phyloP scores from a whole-genome alignment of 2,329 filamentous ascomycete genomes.

The Malbranchea zuffiana region DNA sequence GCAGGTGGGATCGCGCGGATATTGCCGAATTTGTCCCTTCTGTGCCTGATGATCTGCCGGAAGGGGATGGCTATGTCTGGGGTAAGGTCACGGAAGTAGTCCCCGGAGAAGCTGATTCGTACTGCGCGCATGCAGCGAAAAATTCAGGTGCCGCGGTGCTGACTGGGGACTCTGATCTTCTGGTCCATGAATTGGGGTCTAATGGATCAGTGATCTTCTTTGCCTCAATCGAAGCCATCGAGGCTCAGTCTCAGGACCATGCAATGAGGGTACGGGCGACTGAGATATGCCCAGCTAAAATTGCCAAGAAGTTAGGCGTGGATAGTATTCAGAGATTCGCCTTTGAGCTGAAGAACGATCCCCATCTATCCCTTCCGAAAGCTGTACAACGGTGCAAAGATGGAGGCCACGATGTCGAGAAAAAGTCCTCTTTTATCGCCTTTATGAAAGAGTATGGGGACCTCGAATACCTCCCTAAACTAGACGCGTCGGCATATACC shows the following conservation, averaged over 20 bases:
- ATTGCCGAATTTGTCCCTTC: constrained; percentile 17
- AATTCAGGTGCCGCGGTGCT: constrained; percentile 49
- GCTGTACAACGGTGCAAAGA: constrained; percentile 25
- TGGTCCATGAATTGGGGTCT: constrained; percentile 58
- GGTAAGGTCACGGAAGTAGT: constrained; percentile 46
- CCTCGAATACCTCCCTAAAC: constrained; percentile 10
- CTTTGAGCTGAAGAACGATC: constrained; percentile 29
- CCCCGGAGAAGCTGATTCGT: constrained; percentile 74
- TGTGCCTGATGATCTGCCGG: constrained; percentile 24
- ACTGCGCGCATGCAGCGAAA: constrained; percentile 59
- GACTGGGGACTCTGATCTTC: constrained; percentile 78
- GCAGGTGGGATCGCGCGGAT: constrained; percentile 28
- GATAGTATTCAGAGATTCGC: constrained; percentile 27
- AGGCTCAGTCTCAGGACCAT: neutral
- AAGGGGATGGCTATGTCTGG: constrained; percentile 22
- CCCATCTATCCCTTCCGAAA: constrained; percentile 21
- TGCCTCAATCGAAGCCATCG: constrained; percentile 41
- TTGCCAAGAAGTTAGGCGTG: constrained; percentile 27
- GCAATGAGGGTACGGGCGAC: constrained; percentile 21
- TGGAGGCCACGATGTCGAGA: constrained; percentile 12
- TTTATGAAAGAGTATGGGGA: constrained; percentile 31
- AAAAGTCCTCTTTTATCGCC: constrained; percentile 18
- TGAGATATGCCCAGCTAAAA: constrained; percentile 29
- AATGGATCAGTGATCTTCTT: constrained; percentile 58
- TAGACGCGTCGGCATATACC: constrained; percentile 1